Conservation (phyloP, 441 rosid species). For the Gossypium gossypioides region DNA sequence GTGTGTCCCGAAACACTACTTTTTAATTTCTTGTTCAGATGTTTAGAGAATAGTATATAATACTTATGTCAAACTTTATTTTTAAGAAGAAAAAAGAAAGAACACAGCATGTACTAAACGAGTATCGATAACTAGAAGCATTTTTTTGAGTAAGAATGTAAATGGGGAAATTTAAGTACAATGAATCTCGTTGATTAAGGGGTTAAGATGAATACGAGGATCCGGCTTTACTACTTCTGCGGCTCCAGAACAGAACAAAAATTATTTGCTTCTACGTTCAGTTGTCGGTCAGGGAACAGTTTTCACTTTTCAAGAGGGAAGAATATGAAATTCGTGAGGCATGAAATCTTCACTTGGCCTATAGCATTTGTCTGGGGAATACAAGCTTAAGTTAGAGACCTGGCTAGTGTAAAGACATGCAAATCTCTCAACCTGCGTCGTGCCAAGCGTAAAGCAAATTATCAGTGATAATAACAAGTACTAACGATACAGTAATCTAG, state of each 20-base stretch:
- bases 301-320: slow-evolving; percentile 34
- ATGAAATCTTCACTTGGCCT: slow-evolving; percentile 91
- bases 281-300: background rate
- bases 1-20: background rate
- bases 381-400: slow-evolving; percentile 77
- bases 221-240: background rate
- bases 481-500: background rate
- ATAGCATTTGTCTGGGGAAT: slow-evolving; percentile 92
- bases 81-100: background rate
- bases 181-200: background rate
- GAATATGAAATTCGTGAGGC: slow-evolving; percentile 86
- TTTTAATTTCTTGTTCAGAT: background rate
- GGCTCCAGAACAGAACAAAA: background rate
- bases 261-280: background rate
- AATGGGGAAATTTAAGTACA: background rate
- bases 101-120: background rate
- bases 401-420: slow-evolving; percentile 95
- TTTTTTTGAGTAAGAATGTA: background rate
- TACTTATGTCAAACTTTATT: background rate
- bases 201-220: background rate
- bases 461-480: background rate
- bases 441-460: background rate
- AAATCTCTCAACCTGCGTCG: slow-evolving; percentile 84
- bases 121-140: background rate
- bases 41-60: background rate